Evolutionary conservation across 2,329 filamentous ascomycete genomes (phyloP), one percentile per base, ranked within the genome.

Genomic region (Stemphylium beticola): DNA sequence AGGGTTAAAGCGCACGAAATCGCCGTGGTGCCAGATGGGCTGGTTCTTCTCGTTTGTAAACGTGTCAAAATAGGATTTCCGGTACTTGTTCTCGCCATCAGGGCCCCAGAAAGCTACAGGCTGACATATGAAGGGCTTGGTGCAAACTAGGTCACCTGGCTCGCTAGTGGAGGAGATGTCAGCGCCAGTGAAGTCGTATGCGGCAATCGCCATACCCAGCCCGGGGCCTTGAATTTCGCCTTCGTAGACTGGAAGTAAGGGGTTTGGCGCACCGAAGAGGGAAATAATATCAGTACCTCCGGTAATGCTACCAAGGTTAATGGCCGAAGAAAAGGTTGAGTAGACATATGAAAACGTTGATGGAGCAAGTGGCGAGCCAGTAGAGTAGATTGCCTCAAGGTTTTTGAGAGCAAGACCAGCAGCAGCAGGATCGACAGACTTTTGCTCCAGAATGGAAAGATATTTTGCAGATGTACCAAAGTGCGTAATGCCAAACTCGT

Each of bases 271-370:
- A 38, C 93, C 93, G 68, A 98, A 99, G 31, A 98, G 85, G 0
- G 93, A 96, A 61, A 98, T 91, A 66, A 98, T 98, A 73, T 99
- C 95, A 3, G 93, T 98, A 44, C 93, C 95, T 33, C 95, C 95
- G 0, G 93, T 98, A 69, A 99, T 98, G 52, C 91, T 96, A 43
- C 88, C 92, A 7, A 98, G 85, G 75, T 97, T 93, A 62, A 98
- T 82, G n/a, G 84, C 80, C 0, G 83, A 69, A 2, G 92, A 92
- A 69, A 98, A 96, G 1, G 89, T 89, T 22, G 84, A 79, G 78
- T 98, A 97, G 48, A 97, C 87, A 69, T 96, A 98, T 53, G 85
- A 82, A 76, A 97, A 98, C 1, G 95, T 98, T 1, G 92, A 96
- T 0, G 95, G 93, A 0, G 93, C 92, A 1, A 99, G 81, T 3